Conservation (phyloP, 2,329 filamentous ascomycete genomes). For the Pseudopyricularia cyperi region DNA sequence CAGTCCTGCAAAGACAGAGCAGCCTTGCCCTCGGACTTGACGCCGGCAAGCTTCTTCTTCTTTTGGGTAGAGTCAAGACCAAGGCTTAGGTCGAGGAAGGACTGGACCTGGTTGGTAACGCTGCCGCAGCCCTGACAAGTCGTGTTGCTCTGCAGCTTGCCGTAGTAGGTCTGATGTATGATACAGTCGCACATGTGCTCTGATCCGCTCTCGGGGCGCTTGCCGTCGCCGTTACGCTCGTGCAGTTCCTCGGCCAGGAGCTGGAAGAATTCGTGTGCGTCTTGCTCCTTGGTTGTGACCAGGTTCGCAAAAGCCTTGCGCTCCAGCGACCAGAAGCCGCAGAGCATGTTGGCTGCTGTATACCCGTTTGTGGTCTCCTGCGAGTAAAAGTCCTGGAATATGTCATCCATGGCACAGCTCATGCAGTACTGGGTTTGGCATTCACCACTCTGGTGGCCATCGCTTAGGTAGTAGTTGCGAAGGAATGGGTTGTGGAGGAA, state of each 20-base stretch:
- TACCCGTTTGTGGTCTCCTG: slow-evolving; percentile 76
- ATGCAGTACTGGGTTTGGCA: slow-evolving; percentile 53
- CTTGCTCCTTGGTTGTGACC: slow-evolving; percentile 88
- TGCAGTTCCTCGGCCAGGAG: slow-evolving; percentile 89
- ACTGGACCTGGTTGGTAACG: slow-evolving; percentile 70
- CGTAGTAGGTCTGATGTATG: slow-evolving; percentile 88
- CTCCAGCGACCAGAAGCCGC: slow-evolving; percentile 81
- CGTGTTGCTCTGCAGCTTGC: slow-evolving; percentile 79
- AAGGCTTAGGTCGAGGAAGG: slow-evolving; percentile 80
- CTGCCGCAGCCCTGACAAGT: slow-evolving; percentile 83
- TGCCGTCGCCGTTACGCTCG: slow-evolving; percentile 61
- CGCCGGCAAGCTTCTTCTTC: slow-evolving; percentile 12
- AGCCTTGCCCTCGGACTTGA: neutral
- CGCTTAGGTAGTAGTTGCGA: slow-evolving; percentile 81
- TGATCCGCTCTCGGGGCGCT: slow-evolving; percentile 43
- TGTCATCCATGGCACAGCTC: slow-evolving; percentile 60
- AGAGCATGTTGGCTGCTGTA: slow-evolving; percentile 77
- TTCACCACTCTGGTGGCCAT: slow-evolving; percentile 69
- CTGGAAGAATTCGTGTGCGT: slow-evolving; percentile 94
- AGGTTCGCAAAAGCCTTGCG: slow-evolving; percentile 59
- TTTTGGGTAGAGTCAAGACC: slow-evolving; percentile 72
- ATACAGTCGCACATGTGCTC: slow-evolving; percentile 71
- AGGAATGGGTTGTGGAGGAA: slow-evolving; percentile 89
- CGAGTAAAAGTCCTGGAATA: slow-evolving; percentile 60
- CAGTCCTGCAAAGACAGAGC: slow-evolving; percentile 54